Evolutionary conservation across 2,329 filamentous ascomycete species (phyloP), one percentile per base, ranked within the genome.

Genomic region (Ceratocystis alfenasii): DNA sequence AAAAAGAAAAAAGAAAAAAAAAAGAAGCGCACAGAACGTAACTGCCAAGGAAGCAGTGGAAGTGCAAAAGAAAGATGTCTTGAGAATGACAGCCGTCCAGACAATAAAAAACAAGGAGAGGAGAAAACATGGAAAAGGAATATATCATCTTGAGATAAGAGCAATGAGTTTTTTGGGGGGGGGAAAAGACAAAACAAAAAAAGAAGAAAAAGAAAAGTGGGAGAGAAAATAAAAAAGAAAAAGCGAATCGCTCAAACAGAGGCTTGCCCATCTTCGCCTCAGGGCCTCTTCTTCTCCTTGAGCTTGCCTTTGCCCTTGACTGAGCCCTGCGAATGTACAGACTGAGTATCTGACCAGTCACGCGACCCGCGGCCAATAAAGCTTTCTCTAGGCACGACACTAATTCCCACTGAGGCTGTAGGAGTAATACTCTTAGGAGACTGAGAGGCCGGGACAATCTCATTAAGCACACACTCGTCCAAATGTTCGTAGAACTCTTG

Each of bases 401-500:
- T 22, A 22, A 30, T 60, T 22, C 45, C 33, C 10, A 36, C 63
- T n/a, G 66, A 46, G 7, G 33, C 45, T 5, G 45, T 28, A 30
- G 61, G 44, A 6, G 33, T 64, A 25, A 15, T 36, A 20, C 50
- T 64, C 48, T 59, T 64, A 4, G 63, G 63, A 2, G 63, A 64
- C 33, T 64, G 63, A 3, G 48, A 44, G 10, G 36, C 22, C 5
- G 81, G 80, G 15, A 83, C 80, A 64, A 85, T 83, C 17, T 83
- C 81, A 63, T 81, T 81, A 55, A 85, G 76, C 44, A 85, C 82
- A 65, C 82, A 85, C 70, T 85, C 82, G 69, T 88, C 93, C 70
- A 96, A 79, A 79, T 97, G 93, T 78, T 97, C 93, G 75, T 97
- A 96, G 77, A 96, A 96, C 73, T 96, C 93, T 75, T 97, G 93